phyloP scores from a whole-genome alignment of 352 stramenopile species.

The Phytophthora nicotianae region DNA sequence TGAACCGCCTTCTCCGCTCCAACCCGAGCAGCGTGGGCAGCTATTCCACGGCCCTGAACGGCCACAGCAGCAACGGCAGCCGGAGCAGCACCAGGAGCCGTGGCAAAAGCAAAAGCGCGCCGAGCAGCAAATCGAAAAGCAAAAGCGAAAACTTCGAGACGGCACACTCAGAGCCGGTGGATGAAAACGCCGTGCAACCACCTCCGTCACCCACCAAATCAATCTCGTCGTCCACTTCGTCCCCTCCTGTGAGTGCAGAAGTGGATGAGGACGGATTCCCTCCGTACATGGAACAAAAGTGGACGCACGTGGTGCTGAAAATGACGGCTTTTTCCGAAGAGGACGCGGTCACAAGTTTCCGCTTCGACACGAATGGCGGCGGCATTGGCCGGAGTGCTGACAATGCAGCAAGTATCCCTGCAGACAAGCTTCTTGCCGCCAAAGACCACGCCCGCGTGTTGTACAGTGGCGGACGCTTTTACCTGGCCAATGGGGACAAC shows the following conservation, averaged over 20 bases:
- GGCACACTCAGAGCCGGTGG: constrained; percentile 7
- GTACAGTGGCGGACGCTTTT: constrained; percentile 66
- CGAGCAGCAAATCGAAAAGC: constrained; percentile 19
- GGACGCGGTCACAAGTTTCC: constrained; percentile 76
- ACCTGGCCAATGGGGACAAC: constrained; percentile 57
- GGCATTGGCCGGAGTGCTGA: constrained; percentile 53
- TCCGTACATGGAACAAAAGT: constrained; percentile 47
- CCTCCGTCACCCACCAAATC: constrained; percentile 23
- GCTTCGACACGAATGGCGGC: constrained; percentile 55
- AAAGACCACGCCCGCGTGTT: constrained; percentile 64
- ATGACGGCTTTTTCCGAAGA: constrained; percentile 85
- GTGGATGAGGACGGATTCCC: constrained; percentile 35
- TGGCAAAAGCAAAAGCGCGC: constrained; percentile 30
- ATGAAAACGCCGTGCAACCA: constrained; percentile 19
- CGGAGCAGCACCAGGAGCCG: constrained; percentile 13
- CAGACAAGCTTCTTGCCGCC: constrained; percentile 64
- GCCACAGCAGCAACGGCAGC: constrained; percentile 13
- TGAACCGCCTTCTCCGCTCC: constrained; percentile 62
- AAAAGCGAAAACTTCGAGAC: constrained; percentile 16
- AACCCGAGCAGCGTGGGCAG: constrained; percentile 41
- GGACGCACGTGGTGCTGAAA: constrained; percentile 81
- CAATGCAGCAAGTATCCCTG: constrained; percentile 75
- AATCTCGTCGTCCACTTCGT: constrained; percentile 12
- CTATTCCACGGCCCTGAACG: constrained; percentile 7
- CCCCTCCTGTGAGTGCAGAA: constrained; percentile 21